Evolutionary conservation across 1,284 basidiomycete species (phyloP).

Genomic region (Tylopilus sp.): DNA sequence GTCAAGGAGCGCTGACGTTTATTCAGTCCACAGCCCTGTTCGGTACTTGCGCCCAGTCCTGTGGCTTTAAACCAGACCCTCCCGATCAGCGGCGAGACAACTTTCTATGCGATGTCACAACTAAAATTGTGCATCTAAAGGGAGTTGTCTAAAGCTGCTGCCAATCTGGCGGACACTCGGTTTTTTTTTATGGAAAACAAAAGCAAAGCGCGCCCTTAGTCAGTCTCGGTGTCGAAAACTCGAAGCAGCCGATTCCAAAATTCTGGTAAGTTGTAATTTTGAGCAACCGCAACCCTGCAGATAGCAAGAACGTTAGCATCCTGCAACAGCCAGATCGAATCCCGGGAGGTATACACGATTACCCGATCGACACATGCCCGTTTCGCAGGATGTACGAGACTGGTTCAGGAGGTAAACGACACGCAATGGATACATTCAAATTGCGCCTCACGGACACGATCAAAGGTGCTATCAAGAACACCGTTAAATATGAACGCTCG

Average conservation of each 20-base stretch:
- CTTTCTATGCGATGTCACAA: constrained; percentile 16
- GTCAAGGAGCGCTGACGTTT: constrained; percentile 3
- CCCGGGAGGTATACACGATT: not conserved
- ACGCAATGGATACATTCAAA: constrained; percentile 20
- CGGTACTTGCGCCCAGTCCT: constrained; percentile 9
- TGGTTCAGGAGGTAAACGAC: constrained; percentile 21
- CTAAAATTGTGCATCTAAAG: constrained; percentile 23
- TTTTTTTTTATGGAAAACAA: not conserved
- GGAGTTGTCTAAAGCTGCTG: not conserved
- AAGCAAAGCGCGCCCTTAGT: not conserved
- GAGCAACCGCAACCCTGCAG: constrained; percentile 5
- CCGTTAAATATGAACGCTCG: constrained; percentile 8
- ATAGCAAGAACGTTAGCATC: constrained; percentile 4
- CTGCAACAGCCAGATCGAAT: not conserved
- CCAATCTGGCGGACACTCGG: not conserved
- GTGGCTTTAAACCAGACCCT: not conserved
- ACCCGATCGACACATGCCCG: constrained; percentile 1
- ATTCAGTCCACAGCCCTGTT: constrained; percentile 14
- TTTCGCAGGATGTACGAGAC: constrained; percentile 5
- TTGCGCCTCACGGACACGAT: constrained; percentile 14
- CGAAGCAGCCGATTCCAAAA: not conserved
- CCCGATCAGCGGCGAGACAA: constrained; percentile 10
- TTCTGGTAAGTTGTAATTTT: constrained; percentile 15
- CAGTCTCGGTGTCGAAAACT: not conserved
- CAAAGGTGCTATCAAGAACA: constrained; percentile 12